Percentiles rank a stretch among this genome's conserved stretches.
These are phyloP conservation scores for Fusarium xylarioides DNA, from an alignment of 2,329 filamentous ascomycete species.

Conservation along the genomic window DNA sequence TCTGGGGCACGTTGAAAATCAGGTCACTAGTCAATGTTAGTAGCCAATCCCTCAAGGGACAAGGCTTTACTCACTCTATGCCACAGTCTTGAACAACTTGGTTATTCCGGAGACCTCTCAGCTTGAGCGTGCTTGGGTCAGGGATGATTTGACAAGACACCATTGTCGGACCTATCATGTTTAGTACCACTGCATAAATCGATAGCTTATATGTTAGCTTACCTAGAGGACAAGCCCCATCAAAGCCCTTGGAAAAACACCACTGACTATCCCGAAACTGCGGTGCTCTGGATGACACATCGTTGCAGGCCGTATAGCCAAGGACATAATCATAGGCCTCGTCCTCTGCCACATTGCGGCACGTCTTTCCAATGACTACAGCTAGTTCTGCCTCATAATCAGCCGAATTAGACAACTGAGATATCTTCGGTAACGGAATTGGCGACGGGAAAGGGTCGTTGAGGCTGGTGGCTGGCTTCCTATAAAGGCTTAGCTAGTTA, in stretches of 20 bases:
- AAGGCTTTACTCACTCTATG: too few species aligned
- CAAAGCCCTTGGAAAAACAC: not conserved
- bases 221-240: not conserved
- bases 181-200: not conserved
- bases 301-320: not conserved
- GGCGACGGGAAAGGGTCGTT: not conserved
- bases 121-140: not conserved
- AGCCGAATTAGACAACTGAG: not conserved
- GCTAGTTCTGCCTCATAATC: not conserved
- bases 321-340: not conserved
- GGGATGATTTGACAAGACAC: not conserved
- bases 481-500: not conserved
- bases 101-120: not conserved
- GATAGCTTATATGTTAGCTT: not conserved
- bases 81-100: too few species aligned
- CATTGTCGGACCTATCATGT: not conserved
- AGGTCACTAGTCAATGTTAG: not conserved
- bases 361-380: not conserved
- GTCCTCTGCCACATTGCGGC: not conserved
- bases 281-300: not conserved
- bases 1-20: not conserved
- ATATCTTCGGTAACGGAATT: not conserved
- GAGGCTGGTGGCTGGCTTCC: not conserved
- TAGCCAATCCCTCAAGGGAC: too few species aligned
- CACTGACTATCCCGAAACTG: not conserved